Conservation (phyloP, 768 basidiomycete genomes). For the Hebeloma cylindrosporum region DNA sequence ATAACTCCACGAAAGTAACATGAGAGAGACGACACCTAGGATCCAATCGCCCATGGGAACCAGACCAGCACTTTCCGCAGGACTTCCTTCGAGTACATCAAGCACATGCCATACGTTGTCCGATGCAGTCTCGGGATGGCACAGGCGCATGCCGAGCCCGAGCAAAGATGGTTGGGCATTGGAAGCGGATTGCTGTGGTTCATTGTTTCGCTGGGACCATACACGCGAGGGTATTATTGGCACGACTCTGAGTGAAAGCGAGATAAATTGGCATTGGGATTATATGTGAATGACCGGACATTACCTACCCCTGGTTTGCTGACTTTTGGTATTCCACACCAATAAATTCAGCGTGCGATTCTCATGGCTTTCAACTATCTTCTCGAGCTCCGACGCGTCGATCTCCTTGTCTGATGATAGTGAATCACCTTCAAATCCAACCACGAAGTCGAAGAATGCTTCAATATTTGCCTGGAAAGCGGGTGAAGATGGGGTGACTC, state of each 20-base stretch:
- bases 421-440: constrained; percentile 80
- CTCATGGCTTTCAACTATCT: constrained; percentile 82
- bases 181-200: constrained; percentile 38
- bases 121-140: constrained; percentile 82
- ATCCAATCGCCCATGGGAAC: constrained; percentile 82
- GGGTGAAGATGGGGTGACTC: constrained; percentile 87
- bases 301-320: constrained; percentile 60
- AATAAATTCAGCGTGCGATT: constrained; percentile 65
- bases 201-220: constrained; percentile 63
- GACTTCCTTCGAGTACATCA: constrained; percentile 93
- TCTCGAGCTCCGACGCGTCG: constrained; percentile 71
- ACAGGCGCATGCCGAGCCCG: constrained; percentile 91
- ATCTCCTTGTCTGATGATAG: constrained; percentile 52
- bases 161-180: constrained; percentile 81
- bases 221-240: constrained; percentile 79
- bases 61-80: constrained; percentile 93
- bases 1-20: not conserved
- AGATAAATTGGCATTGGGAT: constrained; percentile 3
- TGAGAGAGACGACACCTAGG: constrained; percentile 30
- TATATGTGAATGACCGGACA: not conserved
- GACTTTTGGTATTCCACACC: constrained; percentile 83
- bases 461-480: constrained; percentile 83
- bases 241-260: constrained; percentile 55
- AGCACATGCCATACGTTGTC: constrained; percentile 99
- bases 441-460: constrained; percentile 96